Evolutionary conservation across 2,329 filamentous ascomycete genomes (phyloP).

Genomic region (Cladosporium halotolerans): DNA sequence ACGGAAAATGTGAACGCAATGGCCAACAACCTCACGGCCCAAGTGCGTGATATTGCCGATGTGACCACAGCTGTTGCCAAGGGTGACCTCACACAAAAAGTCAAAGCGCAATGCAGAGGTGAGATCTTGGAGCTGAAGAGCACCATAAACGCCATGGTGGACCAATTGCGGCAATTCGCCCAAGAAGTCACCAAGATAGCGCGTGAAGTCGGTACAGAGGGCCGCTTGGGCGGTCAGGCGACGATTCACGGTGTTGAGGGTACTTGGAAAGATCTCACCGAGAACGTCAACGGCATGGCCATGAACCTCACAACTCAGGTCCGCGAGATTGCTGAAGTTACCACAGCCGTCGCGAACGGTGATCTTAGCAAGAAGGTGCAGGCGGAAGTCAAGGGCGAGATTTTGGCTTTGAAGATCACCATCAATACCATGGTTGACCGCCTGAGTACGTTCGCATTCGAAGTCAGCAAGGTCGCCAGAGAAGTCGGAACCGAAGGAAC

Average conservation of each 20-base stretch:
- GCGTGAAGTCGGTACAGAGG: conserved; percentile 47
- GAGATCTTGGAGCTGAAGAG: conserved; percentile 47
- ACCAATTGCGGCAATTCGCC: conserved; percentile 47
- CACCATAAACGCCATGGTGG: conserved; percentile 50
- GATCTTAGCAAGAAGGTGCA: conserved; percentile 48
- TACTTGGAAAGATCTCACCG: conserved; percentile 49
- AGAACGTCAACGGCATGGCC: conserved; percentile 50
- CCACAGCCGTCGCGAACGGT: conserved; percentile 46
- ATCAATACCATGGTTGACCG: conserved; percentile 64
- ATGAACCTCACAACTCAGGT: conserved; percentile 46
- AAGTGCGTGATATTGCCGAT: conserved; percentile 49
- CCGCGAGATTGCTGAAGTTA: conserved; percentile 49
- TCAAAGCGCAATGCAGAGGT: conserved; percentile 47
- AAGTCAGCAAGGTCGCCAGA: conserved; percentile 60
- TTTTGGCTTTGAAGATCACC: conserved; percentile 71
- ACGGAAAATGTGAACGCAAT: conserved; percentile 52
- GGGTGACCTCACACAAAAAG: conserved; percentile 47
- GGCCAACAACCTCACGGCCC: conserved; percentile 48
- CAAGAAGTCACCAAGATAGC: conserved; percentile 50
- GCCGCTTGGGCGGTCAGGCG: conserved; percentile 45
- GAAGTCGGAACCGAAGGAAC: conserved; percentile 60
- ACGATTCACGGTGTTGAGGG: conserved; percentile 49
- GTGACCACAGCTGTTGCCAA: conserved; percentile 48
- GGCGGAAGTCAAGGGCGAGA: conserved; percentile 48
- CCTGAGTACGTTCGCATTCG: conserved; percentile 57